Conservation (phyloP, 805 yeast species). For the Millerozyma miso region DNA sequence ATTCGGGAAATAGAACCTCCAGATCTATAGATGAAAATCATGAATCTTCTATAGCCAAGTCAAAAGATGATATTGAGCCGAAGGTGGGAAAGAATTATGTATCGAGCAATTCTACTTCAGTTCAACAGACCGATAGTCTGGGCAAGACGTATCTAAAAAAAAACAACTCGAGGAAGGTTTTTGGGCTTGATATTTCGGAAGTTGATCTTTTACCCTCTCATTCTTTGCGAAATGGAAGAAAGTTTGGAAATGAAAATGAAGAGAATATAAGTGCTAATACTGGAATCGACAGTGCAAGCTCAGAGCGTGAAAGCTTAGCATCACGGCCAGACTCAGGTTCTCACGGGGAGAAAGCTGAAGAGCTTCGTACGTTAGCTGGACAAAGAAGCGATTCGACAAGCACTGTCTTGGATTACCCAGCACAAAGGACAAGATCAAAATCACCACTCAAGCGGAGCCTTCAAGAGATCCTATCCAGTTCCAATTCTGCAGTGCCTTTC, state of each 20-base stretch:
- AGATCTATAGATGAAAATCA: neutral
- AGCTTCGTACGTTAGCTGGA: neutral
- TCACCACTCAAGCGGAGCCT: slow-evolving; percentile 29
- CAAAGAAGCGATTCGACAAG: neutral
- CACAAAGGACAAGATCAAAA: slow-evolving; percentile 30
- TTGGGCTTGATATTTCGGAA: slow-evolving; percentile 22
- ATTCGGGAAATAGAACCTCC: too few relatives aligned
- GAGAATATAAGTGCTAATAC: neutral
- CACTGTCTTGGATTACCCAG: slow-evolving; percentile 19
- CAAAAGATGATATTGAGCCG: too few relatives aligned
- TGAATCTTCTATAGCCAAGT: neutral
- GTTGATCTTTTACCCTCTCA: slow-evolving; percentile 18
- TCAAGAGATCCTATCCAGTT: slow-evolving; percentile 12
- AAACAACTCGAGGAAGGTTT: slow-evolving; percentile 8
- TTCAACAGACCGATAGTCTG: neutral
- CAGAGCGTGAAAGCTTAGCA: neutral
- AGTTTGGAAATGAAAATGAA: slow-evolving; percentile 10
- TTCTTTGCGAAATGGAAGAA: slow-evolving; percentile 23
- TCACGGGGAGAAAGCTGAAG: neutral
- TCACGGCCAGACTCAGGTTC: neutral
- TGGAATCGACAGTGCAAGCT: neutral
- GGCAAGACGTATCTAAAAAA: neutral
- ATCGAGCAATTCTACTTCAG: too few relatives aligned
- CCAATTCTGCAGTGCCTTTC: neutral
- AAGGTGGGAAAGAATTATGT: too few relatives aligned